Base-by-base conservation (phyloP, 192 early-diverging fungal genomes). In the Globomyces pollinis-pini region DNA sequence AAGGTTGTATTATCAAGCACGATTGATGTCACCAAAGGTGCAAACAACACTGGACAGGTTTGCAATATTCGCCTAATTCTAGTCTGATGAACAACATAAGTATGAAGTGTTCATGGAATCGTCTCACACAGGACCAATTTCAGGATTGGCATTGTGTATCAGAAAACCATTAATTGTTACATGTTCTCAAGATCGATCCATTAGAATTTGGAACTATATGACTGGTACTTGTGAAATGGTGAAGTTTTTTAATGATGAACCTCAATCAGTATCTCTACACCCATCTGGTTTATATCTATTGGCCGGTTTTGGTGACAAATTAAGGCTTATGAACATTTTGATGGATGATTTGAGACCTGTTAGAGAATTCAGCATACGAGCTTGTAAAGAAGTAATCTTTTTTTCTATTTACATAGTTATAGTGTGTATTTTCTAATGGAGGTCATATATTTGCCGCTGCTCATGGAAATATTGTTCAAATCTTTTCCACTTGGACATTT, bases 131-230 rank as follows among this genome's bases (percentile, higher is more conserved):
- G 76, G 70, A 12, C 21, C 70, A 21, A 71, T 84, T 43, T 72
- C 64, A 8, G 59, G 74, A 15, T 32, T 81, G 30, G 81, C 79
- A 53, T 28, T 69, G 11, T 84, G 81, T 63, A 50, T 65, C n/a
- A 65, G 81, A 8, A 76, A 77, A 55, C 76, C 81, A 5, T 39
- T 84, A 7, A 2, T 81, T 11, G 73, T 73, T 6, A 79, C 81
- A 6, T 75, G 71, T 50, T 60, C 59, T 20, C 20, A 64, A 3
- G 81, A 84, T 59, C 30, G 55, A 24, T 69, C 71, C 12, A 68
- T 84, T 9, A 69, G 79, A 16, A 58, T 84, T 24, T 84, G 77
- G 76, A 78, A 84, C 66, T 84, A 82, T 58, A 15, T 75, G 38
- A 68, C 62, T 6, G 67, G 69, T 16, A 70, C 60, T 20, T 76